Percentiles rank a stretch among this genome's conserved stretches.
Conservation (phyloP, 768 basidiomycete genomes). For the Termitomyces sp. region DNA sequence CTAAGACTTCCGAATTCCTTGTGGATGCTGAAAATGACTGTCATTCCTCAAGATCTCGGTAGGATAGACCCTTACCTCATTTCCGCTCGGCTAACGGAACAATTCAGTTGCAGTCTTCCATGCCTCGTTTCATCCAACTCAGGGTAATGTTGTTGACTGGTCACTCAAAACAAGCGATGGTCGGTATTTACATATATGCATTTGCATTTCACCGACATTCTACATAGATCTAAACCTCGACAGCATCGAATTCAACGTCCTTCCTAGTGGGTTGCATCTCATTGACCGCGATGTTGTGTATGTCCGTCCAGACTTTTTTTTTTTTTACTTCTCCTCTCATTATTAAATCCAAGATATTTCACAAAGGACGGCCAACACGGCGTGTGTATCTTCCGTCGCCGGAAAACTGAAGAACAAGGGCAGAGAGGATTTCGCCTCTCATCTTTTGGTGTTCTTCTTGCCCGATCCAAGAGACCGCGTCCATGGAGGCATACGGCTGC, state of each 20-base stretch:
- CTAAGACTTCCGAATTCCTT: not conserved
- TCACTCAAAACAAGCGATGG: slow-evolving; percentile 68
- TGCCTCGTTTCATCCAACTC: slow-evolving; percentile 80
- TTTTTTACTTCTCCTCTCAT: not conserved
- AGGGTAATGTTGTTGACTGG: slow-evolving; percentile 82
- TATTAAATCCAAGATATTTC: slow-evolving; percentile 52
- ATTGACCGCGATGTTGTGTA: slow-evolving; percentile 81
- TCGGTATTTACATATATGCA: slow-evolving; percentile 22
- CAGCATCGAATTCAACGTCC: slow-evolving; percentile 73
- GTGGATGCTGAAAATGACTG: not conserved
- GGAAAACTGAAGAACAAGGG: slow-evolving; percentile 64
- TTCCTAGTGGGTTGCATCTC: slow-evolving; percentile 80
- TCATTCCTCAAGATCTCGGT: slow-evolving; percentile 54
- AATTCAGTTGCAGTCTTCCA: slow-evolving; percentile 76
- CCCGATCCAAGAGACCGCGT: slow-evolving; percentile 59
- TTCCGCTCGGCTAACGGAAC: not conserved
- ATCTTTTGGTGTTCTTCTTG: slow-evolving; percentile 72
- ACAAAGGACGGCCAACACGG: slow-evolving; percentile 67
- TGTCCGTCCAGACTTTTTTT: slow-evolving; percentile 23
- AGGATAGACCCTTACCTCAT: slow-evolving; percentile 8
- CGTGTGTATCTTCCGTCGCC: slow-evolving; percentile 71
- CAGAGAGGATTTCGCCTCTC: slow-evolving; percentile 80
- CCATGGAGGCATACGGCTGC: slow-evolving; percentile 72
- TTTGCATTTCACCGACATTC: slow-evolving; percentile 1
- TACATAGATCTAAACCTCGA: slow-evolving; percentile 59